Evolutionary conservation across 208 protist species (phyloP), one percentile per base, ranked within the genome.

Genomic region (Endotrypanum monterogeii): DNA sequence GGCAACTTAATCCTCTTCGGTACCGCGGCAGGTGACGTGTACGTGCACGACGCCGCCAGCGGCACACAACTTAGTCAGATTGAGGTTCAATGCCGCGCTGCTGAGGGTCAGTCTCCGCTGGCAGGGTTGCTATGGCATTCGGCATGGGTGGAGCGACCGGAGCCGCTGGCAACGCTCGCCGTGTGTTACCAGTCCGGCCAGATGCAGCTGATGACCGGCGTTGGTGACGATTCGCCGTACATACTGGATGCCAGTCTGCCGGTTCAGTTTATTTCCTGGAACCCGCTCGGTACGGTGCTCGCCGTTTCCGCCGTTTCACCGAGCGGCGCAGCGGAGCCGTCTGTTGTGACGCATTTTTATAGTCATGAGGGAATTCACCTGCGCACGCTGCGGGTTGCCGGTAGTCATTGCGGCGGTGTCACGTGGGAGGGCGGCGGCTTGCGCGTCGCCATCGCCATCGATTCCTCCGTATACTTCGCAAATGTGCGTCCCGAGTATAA

Each of bases 391-490:
- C 93, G 94, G 35, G 90, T 99, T 61, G 83, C 90, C 0, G 98
- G 98, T 25, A 87, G 78, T 41, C 82, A 83, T 46, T 95, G 98
- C 37, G 85, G 86, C 48, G 90, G 91, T 41, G 71, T 99, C 52
- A 88, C 95, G 30, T 99, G 98, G 97, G 98, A 99, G 77, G 94
- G 94, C 52, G 85, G 90, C 50, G 96, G 97, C 12, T 87, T 99
- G 52, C 92, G 98, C 61, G 84, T 99, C 9, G 96, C 96, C 67
- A 82, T 99, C 39, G 97, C 97, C 28, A 92, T 99, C 44, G 98
- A 99, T 70, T 94, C 93, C 16, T 98, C 92, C 73, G 84, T 99
- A 30, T 99, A 98, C 91, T 99, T 99, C 84, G 98, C 98, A 39
- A 99, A 98, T 73, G 94, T 99, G 25, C 93, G 98, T 9, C 95